A percentile compares a stretch with the other conserved stretches of the same genome.
These are phyloP conservation scores for Magnusiomyces clavatus DNA, from an alignment of 1,139 yeast species.

Conservation along the genomic window DNA sequence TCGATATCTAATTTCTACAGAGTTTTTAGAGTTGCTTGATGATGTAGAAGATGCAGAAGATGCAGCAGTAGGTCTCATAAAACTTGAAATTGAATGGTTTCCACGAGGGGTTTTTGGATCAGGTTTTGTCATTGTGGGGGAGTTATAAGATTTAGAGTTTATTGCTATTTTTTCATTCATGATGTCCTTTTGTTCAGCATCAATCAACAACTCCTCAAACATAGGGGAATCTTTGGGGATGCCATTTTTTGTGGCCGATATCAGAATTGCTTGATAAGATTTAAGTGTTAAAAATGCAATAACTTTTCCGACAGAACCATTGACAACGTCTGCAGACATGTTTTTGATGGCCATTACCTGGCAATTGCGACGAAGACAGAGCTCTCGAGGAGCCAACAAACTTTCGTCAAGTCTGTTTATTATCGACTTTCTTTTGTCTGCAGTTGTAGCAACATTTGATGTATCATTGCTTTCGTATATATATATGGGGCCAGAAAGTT, in stretches of 20 bases:
- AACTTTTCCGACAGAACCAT: constrained; percentile 50
- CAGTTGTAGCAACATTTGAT: too few species aligned
- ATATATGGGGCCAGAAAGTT: constrained; percentile 22
- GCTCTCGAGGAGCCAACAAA: constrained; percentile 9
- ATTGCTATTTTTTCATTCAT: constrained; percentile 3
- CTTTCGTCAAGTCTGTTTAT: neutral
- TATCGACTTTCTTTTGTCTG: too few species aligned
- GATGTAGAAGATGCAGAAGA: neutral
- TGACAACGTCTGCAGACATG: constrained; percentile 40
- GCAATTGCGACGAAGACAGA: constrained; percentile 27
- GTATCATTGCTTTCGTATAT: too few species aligned
- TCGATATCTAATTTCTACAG: neutral
- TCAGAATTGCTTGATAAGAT: neutral
- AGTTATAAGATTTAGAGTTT: constrained; percentile 2
- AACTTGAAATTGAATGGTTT: too few species aligned
- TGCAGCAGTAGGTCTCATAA: too few species aligned
- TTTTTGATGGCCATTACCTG: constrained; percentile 53
- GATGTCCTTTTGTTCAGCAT: constrained; percentile 1
- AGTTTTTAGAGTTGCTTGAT: neutral
- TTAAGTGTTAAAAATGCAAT: constrained; percentile 35
- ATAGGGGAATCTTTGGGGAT: neutral
- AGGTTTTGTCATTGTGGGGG: neutral
- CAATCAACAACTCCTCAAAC: constrained; percentile 1
- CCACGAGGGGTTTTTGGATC: too few species aligned
- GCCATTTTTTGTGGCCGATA: neutral